A percentile compares a stretch with the other conserved stretches of the same genome.
Conservation (phyloP, 139 green algal species). For the Chlorella sorokiniana region DNA sequence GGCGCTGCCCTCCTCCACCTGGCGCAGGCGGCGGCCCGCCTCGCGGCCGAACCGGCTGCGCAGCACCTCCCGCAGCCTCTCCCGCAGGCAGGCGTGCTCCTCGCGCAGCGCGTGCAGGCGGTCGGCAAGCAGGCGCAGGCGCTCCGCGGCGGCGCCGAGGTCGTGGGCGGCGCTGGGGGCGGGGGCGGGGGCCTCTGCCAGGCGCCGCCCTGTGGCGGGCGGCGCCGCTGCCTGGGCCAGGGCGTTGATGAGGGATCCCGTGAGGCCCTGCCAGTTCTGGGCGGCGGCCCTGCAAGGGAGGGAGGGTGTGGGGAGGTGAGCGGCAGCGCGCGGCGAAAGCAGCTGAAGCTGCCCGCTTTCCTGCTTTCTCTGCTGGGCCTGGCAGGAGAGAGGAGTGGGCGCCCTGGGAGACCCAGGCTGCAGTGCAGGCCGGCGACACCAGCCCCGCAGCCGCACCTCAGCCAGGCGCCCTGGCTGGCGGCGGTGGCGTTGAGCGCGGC, state of each 20-base stretch:
- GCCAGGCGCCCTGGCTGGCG: neutral
- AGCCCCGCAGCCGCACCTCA: neutral
- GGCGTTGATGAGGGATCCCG: too few species aligned
- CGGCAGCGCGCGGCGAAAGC: too few species aligned
- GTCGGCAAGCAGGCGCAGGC: neutral
- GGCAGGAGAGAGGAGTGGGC: too few species aligned
- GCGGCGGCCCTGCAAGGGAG: too few species aligned
- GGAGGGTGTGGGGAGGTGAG: too few species aligned
- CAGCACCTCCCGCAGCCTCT: neutral
- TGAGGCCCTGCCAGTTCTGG: too few species aligned
- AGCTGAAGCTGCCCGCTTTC: too few species aligned
- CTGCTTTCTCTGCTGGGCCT: too few species aligned
- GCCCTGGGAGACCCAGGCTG: too few species aligned
- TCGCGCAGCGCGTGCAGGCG: conserved; percentile 5
- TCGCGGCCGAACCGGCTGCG: neutral
- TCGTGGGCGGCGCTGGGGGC: too few species aligned
- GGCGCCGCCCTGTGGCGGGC: neutral
- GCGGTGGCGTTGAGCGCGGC: conserved; percentile 1
- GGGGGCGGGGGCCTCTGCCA: neutral
- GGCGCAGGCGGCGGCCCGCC: neutral
- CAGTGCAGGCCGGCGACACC: too few species aligned
- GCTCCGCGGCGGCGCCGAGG: neutral
- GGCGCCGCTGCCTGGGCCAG: neutral
- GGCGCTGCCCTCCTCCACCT: too few species aligned
- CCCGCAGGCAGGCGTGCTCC: neutral